Evolutionary conservation across 108 stramenopile genomes (phyloP).

Genomic region (Cylindrotheca closterium): DNA sequence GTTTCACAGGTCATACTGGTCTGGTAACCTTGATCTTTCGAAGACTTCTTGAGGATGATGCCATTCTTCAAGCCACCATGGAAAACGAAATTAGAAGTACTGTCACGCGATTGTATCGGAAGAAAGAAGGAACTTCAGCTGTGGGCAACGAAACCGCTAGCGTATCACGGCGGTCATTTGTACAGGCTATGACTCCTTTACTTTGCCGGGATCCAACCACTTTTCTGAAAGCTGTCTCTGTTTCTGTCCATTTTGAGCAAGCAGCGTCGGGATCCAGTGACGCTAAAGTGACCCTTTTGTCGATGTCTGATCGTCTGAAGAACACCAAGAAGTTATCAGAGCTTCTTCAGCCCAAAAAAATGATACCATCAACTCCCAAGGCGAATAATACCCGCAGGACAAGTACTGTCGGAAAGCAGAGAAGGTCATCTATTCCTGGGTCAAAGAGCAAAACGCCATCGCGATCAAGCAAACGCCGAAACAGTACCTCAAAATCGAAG

Average conservation of each 20-base stretch:
- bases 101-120: slow-evolving; percentile 55
- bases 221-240: slow-evolving; percentile 70
- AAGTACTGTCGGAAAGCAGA: slow-evolving; percentile 32
- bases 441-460: slow-evolving; percentile 53
- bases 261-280: slow-evolving; percentile 9
- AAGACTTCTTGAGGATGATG: slow-evolving; percentile 86
- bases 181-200: slow-evolving; percentile 60
- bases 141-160: slow-evolving; percentile 36
- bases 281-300: slow-evolving; percentile 40
- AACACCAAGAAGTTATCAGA: slow-evolving; percentile 48
- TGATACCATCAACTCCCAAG: slow-evolving; percentile 5
- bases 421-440: slow-evolving; percentile 8
- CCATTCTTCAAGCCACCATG: slow-evolving; percentile 85
- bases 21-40: slow-evolving; percentile 73
- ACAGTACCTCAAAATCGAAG: slow-evolving; percentile 24
- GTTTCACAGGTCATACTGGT: slow-evolving; percentile 71
- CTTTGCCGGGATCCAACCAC: slow-evolving; percentile 68
- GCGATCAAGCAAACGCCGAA: slow-evolving; percentile 21
- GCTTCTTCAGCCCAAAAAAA: slow-evolving; percentile 14
- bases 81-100: slow-evolving; percentile 84
- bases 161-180: slow-evolving; percentile 48
- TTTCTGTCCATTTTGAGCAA: slow-evolving; percentile 49
- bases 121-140: slow-evolving; percentile 36
- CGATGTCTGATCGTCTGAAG: slow-evolving; percentile 42
- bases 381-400: slow-evolving; percentile 22